phyloP scores from a whole-genome alignment of 2,329 filamentous ascomycete genomes.

The Phyllosticta capitalensis region DNA sequence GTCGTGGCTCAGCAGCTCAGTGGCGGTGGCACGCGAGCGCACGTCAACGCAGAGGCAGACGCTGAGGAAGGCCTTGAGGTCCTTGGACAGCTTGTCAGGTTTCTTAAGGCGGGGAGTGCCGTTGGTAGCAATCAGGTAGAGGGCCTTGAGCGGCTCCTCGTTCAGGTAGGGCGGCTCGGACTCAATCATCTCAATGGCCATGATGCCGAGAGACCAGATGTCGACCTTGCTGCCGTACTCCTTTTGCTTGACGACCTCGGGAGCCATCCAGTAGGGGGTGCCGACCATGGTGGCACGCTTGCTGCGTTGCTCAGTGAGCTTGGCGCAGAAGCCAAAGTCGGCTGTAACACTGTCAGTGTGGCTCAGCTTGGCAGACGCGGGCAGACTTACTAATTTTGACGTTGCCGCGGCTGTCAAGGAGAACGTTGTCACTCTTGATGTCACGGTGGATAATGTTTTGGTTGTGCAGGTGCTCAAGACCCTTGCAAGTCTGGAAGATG shows the following conservation, averaged over 20 bases:
- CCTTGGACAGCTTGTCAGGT: conserved; percentile 94
- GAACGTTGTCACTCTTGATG: conserved; percentile 98
- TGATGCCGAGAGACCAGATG: conserved; percentile 97
- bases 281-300: conserved; percentile 99
- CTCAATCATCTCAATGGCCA: conserved; percentile 99
- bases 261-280: conserved; percentile 99
- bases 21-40: conserved; percentile 1
- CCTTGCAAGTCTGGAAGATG: conserved; percentile 70
- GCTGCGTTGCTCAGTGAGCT: conserved; percentile 90
- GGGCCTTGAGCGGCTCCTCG: conserved; percentile 91
- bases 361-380: background rate
- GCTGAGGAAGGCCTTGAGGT: conserved; percentile 92
- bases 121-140: conserved; percentile 96
- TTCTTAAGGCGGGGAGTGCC: conserved; percentile 96
- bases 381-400: conserved; percentile 84
- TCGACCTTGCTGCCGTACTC: conserved; percentile 98
- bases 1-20: background rate
- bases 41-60: conserved; percentile 56
- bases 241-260: conserved; percentile 98
- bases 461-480: conserved; percentile 84
- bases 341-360: conserved; percentile 43
- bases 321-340: conserved; percentile 98
- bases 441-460: conserved; percentile 98
- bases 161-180: conserved; percentile 96
- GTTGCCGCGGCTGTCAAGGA: conserved; percentile 86